Conservation (phyloP, 352 stramenopile species). For the Globisporangium spinosum region DNA sequence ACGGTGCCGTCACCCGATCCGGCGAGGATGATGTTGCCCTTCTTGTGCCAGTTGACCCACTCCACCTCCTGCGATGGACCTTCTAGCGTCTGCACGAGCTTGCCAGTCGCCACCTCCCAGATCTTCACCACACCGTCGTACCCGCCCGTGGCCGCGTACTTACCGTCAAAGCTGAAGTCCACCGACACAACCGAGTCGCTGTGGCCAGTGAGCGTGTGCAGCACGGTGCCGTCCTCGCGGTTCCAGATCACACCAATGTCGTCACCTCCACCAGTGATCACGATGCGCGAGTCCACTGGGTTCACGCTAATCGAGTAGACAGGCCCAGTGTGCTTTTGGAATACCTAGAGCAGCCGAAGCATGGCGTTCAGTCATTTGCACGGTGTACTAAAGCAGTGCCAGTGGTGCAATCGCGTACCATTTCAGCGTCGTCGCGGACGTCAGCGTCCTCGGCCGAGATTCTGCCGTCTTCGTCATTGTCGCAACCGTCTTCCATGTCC, state of each 20-base stretch:
- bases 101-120: conserved; percentile 85
- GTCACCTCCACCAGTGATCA: conserved; percentile 81
- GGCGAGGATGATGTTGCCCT: conserved; percentile 87
- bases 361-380: not conserved
- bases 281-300: conserved; percentile 71
- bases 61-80: conserved; percentile 89
- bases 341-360: conserved; percentile 40
- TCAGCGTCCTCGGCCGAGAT: conserved; percentile 66
- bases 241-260: conserved; percentile 87
- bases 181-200: conserved; percentile 81
- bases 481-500: conserved; percentile 43
- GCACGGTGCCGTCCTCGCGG: conserved; percentile 68
- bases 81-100: conserved; percentile 78
- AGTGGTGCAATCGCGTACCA: conserved; percentile 30
- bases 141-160: conserved; percentile 81
- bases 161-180: conserved; percentile 86
- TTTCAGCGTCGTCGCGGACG: conserved; percentile 68
- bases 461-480: conserved; percentile 50
- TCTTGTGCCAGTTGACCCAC: conserved; percentile 90
- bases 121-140: conserved; percentile 87
- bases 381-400: not conserved
- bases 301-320: conserved; percentile 86
- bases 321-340: conserved; percentile 66
- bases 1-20: conserved; percentile 85
- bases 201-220: conserved; percentile 78